These are phyloP conservation scores for Neurospora hispaniola DNA, from an alignment of 495 filamentous ascomycete genomes.

Conservation along the genomic window DNA sequence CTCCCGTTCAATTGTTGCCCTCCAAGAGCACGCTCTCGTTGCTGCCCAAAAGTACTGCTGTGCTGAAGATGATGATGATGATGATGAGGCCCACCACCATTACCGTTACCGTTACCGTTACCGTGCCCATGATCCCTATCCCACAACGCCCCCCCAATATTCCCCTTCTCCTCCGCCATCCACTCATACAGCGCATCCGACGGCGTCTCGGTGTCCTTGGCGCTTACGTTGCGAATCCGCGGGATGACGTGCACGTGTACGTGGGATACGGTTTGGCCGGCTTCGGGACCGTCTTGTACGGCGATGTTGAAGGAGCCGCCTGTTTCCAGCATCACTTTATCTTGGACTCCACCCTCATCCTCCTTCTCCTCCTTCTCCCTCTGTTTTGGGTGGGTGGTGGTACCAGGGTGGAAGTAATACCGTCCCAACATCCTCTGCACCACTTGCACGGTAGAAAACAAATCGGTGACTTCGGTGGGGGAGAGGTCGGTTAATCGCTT, in stretches of 20 bases:
- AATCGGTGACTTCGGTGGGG: slow-evolving; percentile 61
- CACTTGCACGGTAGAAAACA: slow-evolving; percentile 74
- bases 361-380: no score
- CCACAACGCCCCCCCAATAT: slow-evolving; percentile 55
- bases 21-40: neutral
- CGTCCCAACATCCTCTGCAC: slow-evolving; percentile 69
- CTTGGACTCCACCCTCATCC: neutral
- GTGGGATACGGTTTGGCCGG: slow-evolving; percentile 84
- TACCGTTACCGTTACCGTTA: neutral
- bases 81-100: neutral
- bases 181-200: slow-evolving; percentile 61
- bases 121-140: slow-evolving; percentile 18
- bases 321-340: neutral
- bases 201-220: slow-evolving; percentile 37
- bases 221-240: slow-evolving; percentile 36
- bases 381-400: no score
- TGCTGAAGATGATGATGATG: neutral
- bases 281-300: slow-evolving; percentile 78
- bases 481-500: slow-evolving; percentile 68
- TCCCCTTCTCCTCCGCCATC: slow-evolving; percentile 76
- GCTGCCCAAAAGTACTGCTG: neutral
- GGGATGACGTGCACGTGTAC: slow-evolving; percentile 94
- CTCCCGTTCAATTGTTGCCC: neutral
- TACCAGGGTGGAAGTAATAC: slow-evolving; percentile 35
- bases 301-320: slow-evolving; percentile 74